Percentiles rank a stretch among this genome's conserved stretches.
These are phyloP conservation scores for Epichloe brachyelytri DNA, from an alignment of 2,329 filamentous ascomycete genomes.

Conservation along the genomic window DNA sequence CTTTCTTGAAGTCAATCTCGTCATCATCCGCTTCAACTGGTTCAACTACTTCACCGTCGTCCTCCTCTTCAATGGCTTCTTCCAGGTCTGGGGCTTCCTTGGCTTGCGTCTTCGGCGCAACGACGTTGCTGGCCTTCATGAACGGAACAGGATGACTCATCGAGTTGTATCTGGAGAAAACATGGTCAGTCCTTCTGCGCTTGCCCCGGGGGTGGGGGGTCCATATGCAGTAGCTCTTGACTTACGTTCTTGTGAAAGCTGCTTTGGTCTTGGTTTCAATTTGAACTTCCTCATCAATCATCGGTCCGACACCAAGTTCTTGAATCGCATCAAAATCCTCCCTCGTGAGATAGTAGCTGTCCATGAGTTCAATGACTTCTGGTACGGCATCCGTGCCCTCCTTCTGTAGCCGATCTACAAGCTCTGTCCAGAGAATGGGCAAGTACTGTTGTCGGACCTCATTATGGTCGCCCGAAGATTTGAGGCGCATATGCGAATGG, in stretches of 20 bases:
- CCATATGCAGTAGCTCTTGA: conserved; percentile 13
- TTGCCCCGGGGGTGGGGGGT: not conserved
- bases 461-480: conserved; percentile 78
- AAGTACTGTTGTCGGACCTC: conserved; percentile 93
- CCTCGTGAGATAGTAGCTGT: conserved; percentile 86
- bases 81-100: conserved; percentile 85
- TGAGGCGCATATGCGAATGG: conserved; percentile 91
- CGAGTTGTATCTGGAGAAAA: conserved; percentile 58
- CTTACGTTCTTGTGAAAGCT: conserved; percentile 77
- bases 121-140: conserved; percentile 77
- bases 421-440: conserved; percentile 71
- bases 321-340: conserved; percentile 91
- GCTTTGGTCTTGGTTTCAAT: conserved; percentile 80
- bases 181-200: conserved; percentile 2
- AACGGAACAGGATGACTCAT: conserved; percentile 85
- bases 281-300: conserved; percentile 60
- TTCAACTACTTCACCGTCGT: conserved; percentile 52
- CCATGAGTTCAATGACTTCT: conserved; percentile 88
- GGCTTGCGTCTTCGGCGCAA: conserved; percentile 56
- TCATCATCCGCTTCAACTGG: conserved; percentile 53
- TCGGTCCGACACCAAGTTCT: conserved; percentile 79
- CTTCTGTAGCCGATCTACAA: conserved; percentile 58
- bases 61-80: conserved; percentile 88
- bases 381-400: conserved; percentile 74
- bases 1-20: conserved; percentile 75